Base-by-base conservation (phyloP, 139 green algal species). In the Coelastrella sp. region DNA sequence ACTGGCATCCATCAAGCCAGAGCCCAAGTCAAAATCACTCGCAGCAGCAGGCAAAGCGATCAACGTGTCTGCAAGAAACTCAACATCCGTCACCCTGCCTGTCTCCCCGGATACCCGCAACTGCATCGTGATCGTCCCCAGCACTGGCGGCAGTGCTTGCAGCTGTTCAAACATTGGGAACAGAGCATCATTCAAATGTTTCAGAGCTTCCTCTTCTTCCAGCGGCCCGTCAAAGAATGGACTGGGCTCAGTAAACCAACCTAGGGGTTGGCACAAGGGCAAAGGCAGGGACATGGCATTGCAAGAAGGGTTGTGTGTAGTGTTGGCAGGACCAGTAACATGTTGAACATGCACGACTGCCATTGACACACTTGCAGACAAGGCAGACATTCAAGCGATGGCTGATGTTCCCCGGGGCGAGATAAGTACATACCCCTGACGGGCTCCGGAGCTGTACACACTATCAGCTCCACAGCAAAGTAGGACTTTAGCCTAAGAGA, bases 201-300 rank as follows among this genome's bases (percentile, higher is more conserved):
- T 74, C 32, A 89, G 92, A 0, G 92, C 94, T 17, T 92, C 92
- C 17, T 92, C 94, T 20, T 93, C 81, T 3, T 88, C 75, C 80
- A 97, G 82, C 0, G 87, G 84, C 7, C 95, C 95, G 4, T 86
- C 76, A 84, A 96, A 97, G 73, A 96, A 97, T 5, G 95, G 95
- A 19, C 90, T 83, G 4, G 96, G 96, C 65, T 95, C 92, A 20
- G 95, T 97, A 88, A 97, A 98, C 96, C 96, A 98, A 65, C 96
- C 93, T 96, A n/a, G n/a, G n/a, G n/a, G n/a, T n/a, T n/a, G n/a
- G n/a, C n/a, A n/a, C n/a, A n/a, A n/a, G n/a, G n/a, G n/a, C n/a
- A n/a, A n/a, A n/a, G n/a, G n/a, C n/a, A n/a, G n/a, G n/a, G n/a
- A n/a, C n/a, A n/a, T n/a, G n/a, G n/a, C n/a, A n/a, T n/a, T n/a